Conservation (phyloP, 2,329 filamentous ascomycete genomes). For the Penicillium brevicompactum region DNA sequence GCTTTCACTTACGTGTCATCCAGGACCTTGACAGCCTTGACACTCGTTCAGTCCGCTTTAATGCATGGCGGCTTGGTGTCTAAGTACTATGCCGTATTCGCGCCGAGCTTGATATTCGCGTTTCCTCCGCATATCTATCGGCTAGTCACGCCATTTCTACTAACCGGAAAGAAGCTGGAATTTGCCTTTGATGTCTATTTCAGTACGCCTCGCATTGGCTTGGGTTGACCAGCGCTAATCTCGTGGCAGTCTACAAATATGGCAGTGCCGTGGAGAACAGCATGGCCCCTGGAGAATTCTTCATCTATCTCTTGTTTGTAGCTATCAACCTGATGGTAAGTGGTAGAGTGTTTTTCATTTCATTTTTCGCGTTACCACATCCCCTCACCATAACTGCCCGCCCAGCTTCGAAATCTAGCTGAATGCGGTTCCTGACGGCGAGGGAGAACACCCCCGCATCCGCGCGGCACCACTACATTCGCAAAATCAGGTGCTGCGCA, state of each 20-base stretch:
- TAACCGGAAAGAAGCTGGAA: constrained; percentile 57
- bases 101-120: constrained; percentile 54
- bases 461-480: constrained; percentile 61
- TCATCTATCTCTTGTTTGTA: constrained; percentile 79
- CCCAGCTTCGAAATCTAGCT: constrained; percentile 67
- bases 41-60: constrained; percentile 64
- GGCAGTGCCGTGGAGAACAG: constrained; percentile 71
- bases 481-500: constrained; percentile 60
- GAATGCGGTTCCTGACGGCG: constrained; percentile 79
- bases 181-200: constrained; percentile 77
- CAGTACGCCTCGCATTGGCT: constrained; percentile 43
- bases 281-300: constrained; percentile 74
- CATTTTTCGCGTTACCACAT: constrained; percentile 19
- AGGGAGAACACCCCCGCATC: constrained; percentile 77
- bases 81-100: constrained; percentile 57
- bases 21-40: constrained; percentile 69
- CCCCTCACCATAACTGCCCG: constrained; percentile 77
- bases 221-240: constrained; percentile 33
- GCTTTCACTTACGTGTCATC: constrained; percentile 45
- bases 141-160: constrained; percentile 58
- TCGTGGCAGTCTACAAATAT: constrained; percentile 69
- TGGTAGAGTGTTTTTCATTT: constrained; percentile 28
- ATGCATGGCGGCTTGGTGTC: constrained; percentile 61
- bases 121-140: constrained; percentile 64
- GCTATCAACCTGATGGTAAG: constrained; percentile 76